Conservation (phyloP, 306 rosid species). For the Hippophae rhamnoides region DNA sequence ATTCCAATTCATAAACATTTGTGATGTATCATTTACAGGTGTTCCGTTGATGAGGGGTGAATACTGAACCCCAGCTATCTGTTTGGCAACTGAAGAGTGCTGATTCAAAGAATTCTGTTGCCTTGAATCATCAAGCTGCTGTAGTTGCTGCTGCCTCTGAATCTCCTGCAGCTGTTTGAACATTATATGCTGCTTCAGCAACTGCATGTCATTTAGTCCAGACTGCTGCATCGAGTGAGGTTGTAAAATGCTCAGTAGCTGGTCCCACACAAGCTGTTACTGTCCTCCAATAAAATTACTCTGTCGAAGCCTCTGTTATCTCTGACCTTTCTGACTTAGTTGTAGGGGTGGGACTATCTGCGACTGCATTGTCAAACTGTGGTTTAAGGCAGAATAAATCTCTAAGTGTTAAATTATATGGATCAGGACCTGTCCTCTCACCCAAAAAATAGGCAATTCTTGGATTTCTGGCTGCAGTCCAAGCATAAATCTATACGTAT, state of each 20-base stretch:
- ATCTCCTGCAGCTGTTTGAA: slow-evolving; percentile 44
- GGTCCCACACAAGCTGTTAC: slow-evolving; percentile 1
- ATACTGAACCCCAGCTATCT: slow-evolving; percentile 31
- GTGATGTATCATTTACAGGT: slow-evolving; percentile 36
- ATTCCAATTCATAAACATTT: slow-evolving; percentile 36
- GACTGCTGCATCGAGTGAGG: slow-evolving; percentile 44
- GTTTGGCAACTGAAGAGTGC: slow-evolving; percentile 34
- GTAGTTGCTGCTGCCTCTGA: slow-evolving; percentile 50
- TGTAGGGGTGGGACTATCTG: slow-evolving; percentile 53
- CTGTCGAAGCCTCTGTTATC: slow-evolving; percentile 44
- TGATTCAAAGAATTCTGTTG: slow-evolving; percentile 39
- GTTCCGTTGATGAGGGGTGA: slow-evolving; percentile 40
- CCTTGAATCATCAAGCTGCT: slow-evolving; percentile 36
- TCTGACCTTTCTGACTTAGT: slow-evolving; percentile 55
- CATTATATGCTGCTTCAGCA: slow-evolving; percentile 41
- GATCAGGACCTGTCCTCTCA: no score
- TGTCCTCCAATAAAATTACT: slow-evolving; percentile 35
- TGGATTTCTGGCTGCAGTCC: no score
- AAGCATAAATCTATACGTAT: no score
- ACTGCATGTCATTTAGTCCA: slow-evolving; percentile 40
- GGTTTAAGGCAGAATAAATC: no score
- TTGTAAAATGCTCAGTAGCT: slow-evolving; percentile 27
- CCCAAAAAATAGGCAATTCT: no score
- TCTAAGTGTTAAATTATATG: no score
- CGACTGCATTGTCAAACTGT: slow-evolving; percentile 25